phyloP scores from a whole-genome alignment of 2,329 filamentous ascomycete species.

The Aspergillus brasiliensis region DNA sequence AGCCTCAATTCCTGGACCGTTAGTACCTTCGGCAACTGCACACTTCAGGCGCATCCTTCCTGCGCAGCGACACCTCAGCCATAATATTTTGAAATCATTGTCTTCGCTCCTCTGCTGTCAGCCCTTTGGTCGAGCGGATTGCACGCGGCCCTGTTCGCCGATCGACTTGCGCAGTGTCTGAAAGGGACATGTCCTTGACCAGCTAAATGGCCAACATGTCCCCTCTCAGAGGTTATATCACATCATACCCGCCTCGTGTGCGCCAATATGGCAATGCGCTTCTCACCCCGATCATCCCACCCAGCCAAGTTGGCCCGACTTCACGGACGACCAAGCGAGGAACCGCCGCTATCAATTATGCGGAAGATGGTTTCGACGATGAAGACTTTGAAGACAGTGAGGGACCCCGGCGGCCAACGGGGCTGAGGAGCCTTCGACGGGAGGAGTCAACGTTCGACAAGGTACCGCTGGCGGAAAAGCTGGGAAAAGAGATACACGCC shows the following conservation, averaged over 20 bases:
- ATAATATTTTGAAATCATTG: neutral
- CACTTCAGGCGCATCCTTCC: neutral
- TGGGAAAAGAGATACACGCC: constrained; percentile 76
- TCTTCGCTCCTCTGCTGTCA: constrained; percentile 4
- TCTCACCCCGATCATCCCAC: constrained; percentile 78
- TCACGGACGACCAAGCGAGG: constrained; percentile 94
- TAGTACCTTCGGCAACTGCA: neutral
- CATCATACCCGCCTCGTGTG: constrained; percentile 86
- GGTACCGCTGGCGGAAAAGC: constrained; percentile 69
- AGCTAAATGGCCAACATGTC: constrained; percentile 47
- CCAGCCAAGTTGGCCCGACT: constrained; percentile 65
- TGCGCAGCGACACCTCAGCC: neutral
- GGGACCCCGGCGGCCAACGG: constrained; percentile 71
- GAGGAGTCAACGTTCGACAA: constrained; percentile 69
- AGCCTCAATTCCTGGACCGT: neutral
- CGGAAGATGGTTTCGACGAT: constrained; percentile 90
- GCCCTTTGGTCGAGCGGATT: constrained; percentile 22
- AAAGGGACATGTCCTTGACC: constrained; percentile 41
- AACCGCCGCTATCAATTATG: constrained; percentile 95
- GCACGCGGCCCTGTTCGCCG: constrained; percentile 16
- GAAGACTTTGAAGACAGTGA: constrained; percentile 65
- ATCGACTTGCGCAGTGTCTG: constrained; percentile 18
- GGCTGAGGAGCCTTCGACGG: constrained; percentile 77
- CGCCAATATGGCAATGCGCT: constrained; percentile 91
- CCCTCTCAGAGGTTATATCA: constrained; percentile 82